Base-by-base conservation (phyloP, 805 yeast genomes). In the Grigorovia jiainica region DNA sequence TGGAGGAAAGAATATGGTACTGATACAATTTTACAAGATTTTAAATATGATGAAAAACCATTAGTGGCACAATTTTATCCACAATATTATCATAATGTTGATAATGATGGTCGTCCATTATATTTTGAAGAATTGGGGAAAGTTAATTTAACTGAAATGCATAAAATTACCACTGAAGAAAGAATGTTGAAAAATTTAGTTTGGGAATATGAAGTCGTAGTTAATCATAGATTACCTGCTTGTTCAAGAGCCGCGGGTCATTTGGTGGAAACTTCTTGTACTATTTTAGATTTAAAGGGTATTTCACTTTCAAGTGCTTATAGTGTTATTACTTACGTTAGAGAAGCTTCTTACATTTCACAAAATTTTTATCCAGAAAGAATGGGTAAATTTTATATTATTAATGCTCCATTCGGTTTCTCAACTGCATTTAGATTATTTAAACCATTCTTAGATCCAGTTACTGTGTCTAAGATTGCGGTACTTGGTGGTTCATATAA, bases 311-410 rank as follows among this genome's bases (percentile, higher is more conserved):
- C 82, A 19, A 67, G 92, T 38, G 95, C 95, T 20, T 78, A 81
- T 49, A 86, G 82, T 60, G 98, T 92, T 34, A 71, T 87, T 49
- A 71, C 81, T 10, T 92, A 87, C 65, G 95, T 92, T 42, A 79
- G 80, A 61, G 97, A 89, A 66, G 96, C 98, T 8, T 85, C 96
- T 11, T 70, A 75, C 56, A 86, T 92, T 55, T 96, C 97, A 45
- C 98, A 92, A 71, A 86, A 92, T 68, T 90, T 85, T 67, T 92
- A 92, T 63, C 98, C 98, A 13, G 98, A 92, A 72, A 83, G 97
- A 66, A 92, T 92, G 98, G 98, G 98, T 59, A 87, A 85, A 65
- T 92, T 90, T 62, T 90, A 87, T 67, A 70, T 89, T 55, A 86
- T 92, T 66, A 92, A 92, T 60, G 95, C 97, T 1, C 98, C 98